These are phyloP conservation scores for Penicillium sp. DNA, from an alignment of 2,329 filamentous ascomycete species.

Conservation along the genomic window DNA sequence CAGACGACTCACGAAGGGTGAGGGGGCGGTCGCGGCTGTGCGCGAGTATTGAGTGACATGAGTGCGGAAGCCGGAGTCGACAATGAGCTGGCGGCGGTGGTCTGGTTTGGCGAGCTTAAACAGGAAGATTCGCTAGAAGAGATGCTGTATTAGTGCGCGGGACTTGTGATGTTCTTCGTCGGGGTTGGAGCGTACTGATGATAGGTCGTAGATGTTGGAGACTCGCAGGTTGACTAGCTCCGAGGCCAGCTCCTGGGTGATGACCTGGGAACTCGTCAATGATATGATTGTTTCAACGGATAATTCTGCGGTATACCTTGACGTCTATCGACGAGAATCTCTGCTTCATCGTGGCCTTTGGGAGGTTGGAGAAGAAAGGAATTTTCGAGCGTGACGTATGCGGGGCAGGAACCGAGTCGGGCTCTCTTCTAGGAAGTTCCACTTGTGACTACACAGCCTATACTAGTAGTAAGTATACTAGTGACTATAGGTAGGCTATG, in stretches of 20 bases:
- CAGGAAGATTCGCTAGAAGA: conserved; percentile 76
- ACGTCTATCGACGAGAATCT: conserved; percentile 63
- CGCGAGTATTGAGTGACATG: conserved; percentile 91
- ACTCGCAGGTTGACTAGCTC: conserved; percentile 78
- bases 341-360: conserved; percentile 56
- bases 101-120: conserved; percentile 93
- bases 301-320: conserved; percentile 46
- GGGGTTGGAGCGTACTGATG: conserved; percentile 59
- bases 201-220: conserved; percentile 94
- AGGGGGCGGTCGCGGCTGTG: conserved; percentile 81
- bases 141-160: conserved; percentile 9
- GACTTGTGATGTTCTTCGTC: neutral
- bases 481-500: no score
- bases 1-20: conserved; percentile 80
- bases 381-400: conserved; percentile 43
- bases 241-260: conserved; percentile 86
- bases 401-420: conserved; percentile 35
- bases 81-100: conserved; percentile 83
- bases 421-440: conserved; percentile 17
- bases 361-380: conserved; percentile 22
- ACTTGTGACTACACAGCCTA: neutral
- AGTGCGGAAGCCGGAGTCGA: conserved; percentile 95
- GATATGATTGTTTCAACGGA: neutral
- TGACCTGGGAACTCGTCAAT: conserved; percentile 65
- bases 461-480: neutral